Conservation (phyloP, 2,329 filamentous ascomycete genomes). For the Penicillium sumatraense region DNA sequence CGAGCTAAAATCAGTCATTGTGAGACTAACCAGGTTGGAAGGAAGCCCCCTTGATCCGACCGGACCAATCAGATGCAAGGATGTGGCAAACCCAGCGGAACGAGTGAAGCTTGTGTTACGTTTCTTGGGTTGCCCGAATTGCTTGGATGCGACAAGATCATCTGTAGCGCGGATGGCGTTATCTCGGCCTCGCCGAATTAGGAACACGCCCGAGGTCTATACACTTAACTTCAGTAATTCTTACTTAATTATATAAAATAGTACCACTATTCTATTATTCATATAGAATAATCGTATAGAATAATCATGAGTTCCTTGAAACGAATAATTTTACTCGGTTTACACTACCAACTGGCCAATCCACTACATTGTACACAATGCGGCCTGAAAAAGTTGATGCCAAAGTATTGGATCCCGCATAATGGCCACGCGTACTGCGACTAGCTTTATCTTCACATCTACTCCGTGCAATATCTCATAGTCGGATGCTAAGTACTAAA, state of each 20-base stretch:
- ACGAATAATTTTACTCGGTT: no score
- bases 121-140: not conserved
- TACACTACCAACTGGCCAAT: no score
- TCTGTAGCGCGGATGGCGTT: conserved; percentile 24
- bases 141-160: conserved; percentile 6
- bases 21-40: not conserved
- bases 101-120: not conserved
- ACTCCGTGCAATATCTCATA: no score
- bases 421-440: not conserved
- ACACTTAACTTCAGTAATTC: no score
- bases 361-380: no score
- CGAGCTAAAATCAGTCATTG: conserved; percentile 3
- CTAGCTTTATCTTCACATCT: not conserved
- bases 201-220: not conserved
- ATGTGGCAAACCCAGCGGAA: not conserved
- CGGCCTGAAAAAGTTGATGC: no score
- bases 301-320: no score
- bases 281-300: no score
- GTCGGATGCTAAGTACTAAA: no score
- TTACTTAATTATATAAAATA: no score
- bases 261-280: no score
- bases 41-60: not conserved
- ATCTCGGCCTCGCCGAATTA: conserved; percentile 3
- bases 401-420: not conserved
- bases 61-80: not conserved